These are phyloP conservation scores for Trichoderma arundinaceum DNA, from an alignment of 2,329 filamentous ascomycete species.

Conservation along the genomic window DNA sequence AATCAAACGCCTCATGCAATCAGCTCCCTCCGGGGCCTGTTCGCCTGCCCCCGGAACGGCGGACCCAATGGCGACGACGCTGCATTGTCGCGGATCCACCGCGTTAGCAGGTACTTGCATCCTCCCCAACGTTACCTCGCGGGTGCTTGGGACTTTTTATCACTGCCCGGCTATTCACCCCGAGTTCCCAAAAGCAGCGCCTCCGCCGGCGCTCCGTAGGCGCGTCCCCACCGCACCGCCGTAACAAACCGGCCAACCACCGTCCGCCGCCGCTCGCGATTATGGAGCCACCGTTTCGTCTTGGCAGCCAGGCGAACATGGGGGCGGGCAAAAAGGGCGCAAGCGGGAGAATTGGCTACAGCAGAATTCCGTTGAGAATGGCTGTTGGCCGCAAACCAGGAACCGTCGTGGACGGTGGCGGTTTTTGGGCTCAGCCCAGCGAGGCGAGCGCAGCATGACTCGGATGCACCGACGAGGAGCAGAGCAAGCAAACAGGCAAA, in stretches of 20 bases:
- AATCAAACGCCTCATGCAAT: conserved; percentile 5
- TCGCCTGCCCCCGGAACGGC: conserved; percentile 17
- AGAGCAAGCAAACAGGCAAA: background rate
- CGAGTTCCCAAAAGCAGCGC: conserved; percentile 28
- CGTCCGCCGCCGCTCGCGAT: conserved; percentile 7
- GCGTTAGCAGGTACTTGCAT: conserved; percentile 27
- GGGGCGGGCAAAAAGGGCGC: conserved; percentile 15
- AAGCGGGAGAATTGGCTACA: conserved; percentile 4
- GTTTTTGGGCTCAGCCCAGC: background rate
- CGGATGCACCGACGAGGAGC: conserved; percentile 8
- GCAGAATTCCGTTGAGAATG: background rate
- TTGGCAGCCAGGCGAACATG: conserved; percentile 2
- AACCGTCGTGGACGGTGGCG: conserved; percentile 26
- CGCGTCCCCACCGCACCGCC: conserved; percentile 18
- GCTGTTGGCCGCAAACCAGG: background rate
- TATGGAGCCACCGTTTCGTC: conserved; percentile 29
- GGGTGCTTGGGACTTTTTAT: conserved; percentile 24
- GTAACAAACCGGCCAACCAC: conserved; percentile 28
- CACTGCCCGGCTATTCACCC: conserved; percentile 5
- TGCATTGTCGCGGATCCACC: background rate
- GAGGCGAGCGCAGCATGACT: conserved; percentile 2
- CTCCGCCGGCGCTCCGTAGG: conserved; percentile 26
- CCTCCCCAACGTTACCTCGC: conserved; percentile 14
- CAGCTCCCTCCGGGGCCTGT: conserved; percentile 10
- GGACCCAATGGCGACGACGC: conserved; percentile 5